Base-by-base conservation (phyloP, 2,329 filamentous ascomycete species). In the Xylaria sp. region DNA sequence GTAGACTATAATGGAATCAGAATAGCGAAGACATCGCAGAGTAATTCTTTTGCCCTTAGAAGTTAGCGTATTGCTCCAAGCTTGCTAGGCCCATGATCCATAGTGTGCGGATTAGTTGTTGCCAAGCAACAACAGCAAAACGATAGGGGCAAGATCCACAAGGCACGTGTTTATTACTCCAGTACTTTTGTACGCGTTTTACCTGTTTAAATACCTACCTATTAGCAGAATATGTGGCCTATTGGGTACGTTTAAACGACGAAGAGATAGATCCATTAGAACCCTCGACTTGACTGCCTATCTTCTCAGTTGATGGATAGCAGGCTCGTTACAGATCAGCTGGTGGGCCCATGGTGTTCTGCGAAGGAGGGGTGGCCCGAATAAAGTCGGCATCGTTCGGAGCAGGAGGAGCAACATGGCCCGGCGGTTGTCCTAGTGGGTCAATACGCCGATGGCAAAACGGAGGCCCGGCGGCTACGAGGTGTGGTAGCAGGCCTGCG, bases 1-100 rank as follows among this genome's bases (percentile, higher is more conserved):
- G 27, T 48, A 48, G 44, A 48, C 44, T 48, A 48, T 48, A 48
- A 48, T 33, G 44, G 44, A 48, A 48, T 33, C 25, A 48, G 44
- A 48, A 48, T 48, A 48, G 44, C 27, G 44, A 48, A 48, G 44
- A 48, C 25, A 48, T 48, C 27, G 27, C 44, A 48, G 31, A 48
- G 38, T n/a, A 23, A 19, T 43, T 43, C 31, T 43, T 43, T 19
- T 43, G 35, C n/a, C 35, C 38, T 19, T 43, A 19, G 17, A 23
- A 19, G 19, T 43, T 43, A 43, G 38, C 44, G 27, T 48, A 27
- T 31, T 31, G 11, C 11, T 33, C 44, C 44, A 48, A 48, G 44
- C 25, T 48, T 27, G 15, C 44, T 33, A 31, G 9, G 44, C 44
- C 27, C 27, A 48, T 19, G 44, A 48, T 48, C 44, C 44, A 48